Evolutionary conservation across 2,329 filamentous ascomycete species (phyloP), one percentile per base, ranked within the genome.

Genomic region (Colletotrichum orchidophilum): DNA sequence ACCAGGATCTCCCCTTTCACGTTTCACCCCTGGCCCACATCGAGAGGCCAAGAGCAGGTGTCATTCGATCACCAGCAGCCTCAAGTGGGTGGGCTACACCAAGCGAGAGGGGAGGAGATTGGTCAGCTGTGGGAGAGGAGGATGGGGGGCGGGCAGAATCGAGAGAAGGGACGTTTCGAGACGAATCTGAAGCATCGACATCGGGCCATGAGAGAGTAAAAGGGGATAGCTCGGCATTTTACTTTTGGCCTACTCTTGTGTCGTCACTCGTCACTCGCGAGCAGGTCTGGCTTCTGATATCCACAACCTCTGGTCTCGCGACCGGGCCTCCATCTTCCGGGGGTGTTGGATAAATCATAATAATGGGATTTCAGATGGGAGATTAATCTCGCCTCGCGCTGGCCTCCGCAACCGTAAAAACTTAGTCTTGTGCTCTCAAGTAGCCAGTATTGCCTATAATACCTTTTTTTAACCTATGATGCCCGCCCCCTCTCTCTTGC

Each of bases 171-270:
- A 24, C 33, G 42, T 71, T 67, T 71, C 68, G 63, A 71, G 68
- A 71, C 68, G 68, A 63, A 71, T 71, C 63, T 71, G 68, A 71
- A 71, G 68, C 68, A 67, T 58, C 63, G 58, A 71, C 64, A 71
- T 62, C 31, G 68, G 58, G 63, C 63, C 63, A 67, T 42, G 31
- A 39, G 35, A 52, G 24, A n/a, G 61, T 39, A 42, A 63, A 63
- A 27, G 61, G 61, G 24, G 61, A 62, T 67, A 61, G 50, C 42
- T 71, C 68, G 68, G 66, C 21, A 27, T 70, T 27, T 53, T 31
- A 8, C 8, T n/a, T 24, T 63, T 13, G n/a, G 13, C 11, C 26
- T 42, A n/a, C 21, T 24, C 49, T 50, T 54, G 24, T 49, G 27
- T 29, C 11, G 18, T 60, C 9, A 39, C 12, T 66, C 54, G 62